These are phyloP conservation scores for Dothistroma pini DNA, from an alignment of 2,329 filamentous ascomycete species.

Conservation along the genomic window DNA sequence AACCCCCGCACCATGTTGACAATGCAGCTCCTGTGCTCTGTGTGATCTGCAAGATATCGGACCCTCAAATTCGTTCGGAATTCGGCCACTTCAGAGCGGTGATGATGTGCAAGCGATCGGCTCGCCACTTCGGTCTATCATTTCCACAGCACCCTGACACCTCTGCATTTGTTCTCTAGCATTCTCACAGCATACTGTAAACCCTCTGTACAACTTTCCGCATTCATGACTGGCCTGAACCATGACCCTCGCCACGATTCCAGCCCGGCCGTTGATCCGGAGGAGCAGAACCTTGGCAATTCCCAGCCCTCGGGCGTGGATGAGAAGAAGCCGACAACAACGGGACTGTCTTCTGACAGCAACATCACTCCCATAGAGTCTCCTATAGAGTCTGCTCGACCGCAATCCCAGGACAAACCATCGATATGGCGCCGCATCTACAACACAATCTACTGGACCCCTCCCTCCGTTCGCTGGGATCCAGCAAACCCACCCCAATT, in stretches of 20 bases:
- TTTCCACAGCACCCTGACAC: not conserved
- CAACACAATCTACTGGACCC: constrained; percentile 54
- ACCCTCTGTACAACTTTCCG: not conserved
- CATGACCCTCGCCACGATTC: constrained; percentile 1
- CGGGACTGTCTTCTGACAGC: not conserved
- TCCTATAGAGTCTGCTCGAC: not conserved
- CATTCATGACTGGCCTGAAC: not conserved
- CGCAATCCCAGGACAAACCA: not conserved
- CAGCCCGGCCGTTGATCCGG: not conserved
- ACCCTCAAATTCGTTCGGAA: not conserved
- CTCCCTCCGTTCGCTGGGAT: constrained; percentile 65
- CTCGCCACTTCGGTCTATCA: not conserved
- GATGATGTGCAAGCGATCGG: not conserved
- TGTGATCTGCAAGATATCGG: too few relatives aligned
- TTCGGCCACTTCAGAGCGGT: not conserved
- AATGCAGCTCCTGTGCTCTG: too few relatives aligned
- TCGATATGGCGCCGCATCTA: constrained; percentile 27
- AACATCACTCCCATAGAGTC: constrained; percentile 3
- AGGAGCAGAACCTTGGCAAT: not conserved
- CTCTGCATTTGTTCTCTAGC: not conserved
- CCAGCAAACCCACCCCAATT: constrained; percentile 63
- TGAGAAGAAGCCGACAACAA: not conserved
- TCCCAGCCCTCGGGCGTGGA: not conserved
- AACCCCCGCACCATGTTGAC: too few relatives aligned
- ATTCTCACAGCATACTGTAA: not conserved